Percentiles rank a stretch among this genome's conserved stretches.
These are phyloP conservation scores for Plectosphaerella cucumerina DNA, from an alignment of 2,329 filamentous ascomycete species.

Conservation along the genomic window DNA sequence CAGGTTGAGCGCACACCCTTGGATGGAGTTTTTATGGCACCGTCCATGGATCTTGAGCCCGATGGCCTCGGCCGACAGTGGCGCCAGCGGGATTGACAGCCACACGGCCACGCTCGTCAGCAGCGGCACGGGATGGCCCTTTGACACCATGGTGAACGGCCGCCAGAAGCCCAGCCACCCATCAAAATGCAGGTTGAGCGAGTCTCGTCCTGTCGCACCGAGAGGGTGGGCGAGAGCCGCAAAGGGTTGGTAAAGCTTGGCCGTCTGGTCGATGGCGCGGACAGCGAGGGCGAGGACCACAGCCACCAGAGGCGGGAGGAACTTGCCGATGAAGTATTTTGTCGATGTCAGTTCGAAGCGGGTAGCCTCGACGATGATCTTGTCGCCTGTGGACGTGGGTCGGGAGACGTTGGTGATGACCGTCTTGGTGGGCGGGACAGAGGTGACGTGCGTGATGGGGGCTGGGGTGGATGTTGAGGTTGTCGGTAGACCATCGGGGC, in stretches of 20 bases:
- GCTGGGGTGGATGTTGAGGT: slow-evolving; percentile 23
- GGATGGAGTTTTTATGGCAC: slow-evolving; percentile 22
- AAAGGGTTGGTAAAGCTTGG: slow-evolving; percentile 38
- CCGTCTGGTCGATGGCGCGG: slow-evolving; percentile 33
- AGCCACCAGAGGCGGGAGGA: slow-evolving; percentile 35
- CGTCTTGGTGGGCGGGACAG: slow-evolving; percentile 14
- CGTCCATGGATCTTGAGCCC: slow-evolving; percentile 30
- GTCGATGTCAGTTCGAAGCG: slow-evolving; percentile 17
- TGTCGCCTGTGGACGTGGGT: slow-evolving; percentile 3
- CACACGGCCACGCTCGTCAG: slow-evolving; percentile 30
- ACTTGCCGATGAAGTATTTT: slow-evolving; percentile 35
- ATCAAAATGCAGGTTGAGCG: slow-evolving; percentile 35
- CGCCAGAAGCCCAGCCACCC: slow-evolving; percentile 29
- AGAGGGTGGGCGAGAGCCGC: slow-evolving; percentile 29
- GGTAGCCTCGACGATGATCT: slow-evolving; percentile 15
- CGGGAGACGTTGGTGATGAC: slow-evolving; percentile 16
- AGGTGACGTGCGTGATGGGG: slow-evolving; percentile 17
- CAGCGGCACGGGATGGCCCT: slow-evolving; percentile 30
- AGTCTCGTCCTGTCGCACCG: slow-evolving; percentile 34
- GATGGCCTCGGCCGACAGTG: slow-evolving; percentile 35
- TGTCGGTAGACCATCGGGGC: slow-evolving; percentile 18
- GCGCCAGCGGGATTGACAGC: slow-evolving; percentile 28
- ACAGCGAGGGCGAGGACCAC: slow-evolving; percentile 33
- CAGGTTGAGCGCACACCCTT: slow-evolving; percentile 27
- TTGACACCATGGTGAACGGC: slow-evolving; percentile 26